phyloP scores from a whole-genome alignment of 2,329 filamentous ascomycete genomes.

The Bipolaris sorokiniana region DNA sequence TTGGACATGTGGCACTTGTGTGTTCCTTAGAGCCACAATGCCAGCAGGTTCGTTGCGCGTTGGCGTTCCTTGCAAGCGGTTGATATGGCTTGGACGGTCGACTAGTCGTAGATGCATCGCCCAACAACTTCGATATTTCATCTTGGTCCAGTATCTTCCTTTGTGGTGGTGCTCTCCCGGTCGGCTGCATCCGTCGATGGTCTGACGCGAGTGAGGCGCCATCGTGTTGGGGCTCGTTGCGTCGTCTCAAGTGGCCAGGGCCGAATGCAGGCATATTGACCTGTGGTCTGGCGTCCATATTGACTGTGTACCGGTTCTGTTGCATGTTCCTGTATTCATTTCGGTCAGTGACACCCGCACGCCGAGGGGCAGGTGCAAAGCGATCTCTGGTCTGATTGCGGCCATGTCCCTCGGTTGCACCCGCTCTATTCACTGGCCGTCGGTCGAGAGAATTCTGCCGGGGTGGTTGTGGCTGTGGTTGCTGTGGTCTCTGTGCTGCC shows the following conservation, averaged over 20 bases:
- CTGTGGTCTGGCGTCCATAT: constrained; percentile 40
- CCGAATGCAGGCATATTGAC: constrained; percentile 36
- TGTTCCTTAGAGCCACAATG: constrained; percentile 40
- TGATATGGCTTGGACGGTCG: constrained; percentile 26
- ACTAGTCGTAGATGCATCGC: constrained; percentile 16
- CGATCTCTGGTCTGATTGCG: constrained; percentile 30
- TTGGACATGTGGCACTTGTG: constrained; percentile 30
- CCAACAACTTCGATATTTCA: constrained; percentile 37
- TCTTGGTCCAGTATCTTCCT: constrained; percentile 35
- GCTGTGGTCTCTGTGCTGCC: constrained; percentile 11
- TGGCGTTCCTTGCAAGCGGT: constrained; percentile 31
- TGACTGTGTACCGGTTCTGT: constrained; percentile 35
- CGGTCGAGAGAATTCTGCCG: constrained; percentile 23
- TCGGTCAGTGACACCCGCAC: constrained; percentile 5
- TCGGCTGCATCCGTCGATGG: constrained; percentile 4
- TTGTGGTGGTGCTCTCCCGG: constrained; percentile 17
- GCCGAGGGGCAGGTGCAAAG: constrained; percentile 18
- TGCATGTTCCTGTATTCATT: constrained; percentile 14
- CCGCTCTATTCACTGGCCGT: constrained; percentile 22
- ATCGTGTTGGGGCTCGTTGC: constrained; percentile 27
- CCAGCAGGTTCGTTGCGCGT: constrained; percentile 36
- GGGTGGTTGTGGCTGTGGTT: constrained; percentile 16
- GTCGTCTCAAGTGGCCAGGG: constrained; percentile 34
- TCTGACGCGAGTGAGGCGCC: constrained; percentile 4
- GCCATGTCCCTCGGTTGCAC: constrained; percentile 21